Evolutionary conservation across 1,284 basidiomycete species (phyloP).

Genomic region (Sanghuangporus weigelae): DNA sequence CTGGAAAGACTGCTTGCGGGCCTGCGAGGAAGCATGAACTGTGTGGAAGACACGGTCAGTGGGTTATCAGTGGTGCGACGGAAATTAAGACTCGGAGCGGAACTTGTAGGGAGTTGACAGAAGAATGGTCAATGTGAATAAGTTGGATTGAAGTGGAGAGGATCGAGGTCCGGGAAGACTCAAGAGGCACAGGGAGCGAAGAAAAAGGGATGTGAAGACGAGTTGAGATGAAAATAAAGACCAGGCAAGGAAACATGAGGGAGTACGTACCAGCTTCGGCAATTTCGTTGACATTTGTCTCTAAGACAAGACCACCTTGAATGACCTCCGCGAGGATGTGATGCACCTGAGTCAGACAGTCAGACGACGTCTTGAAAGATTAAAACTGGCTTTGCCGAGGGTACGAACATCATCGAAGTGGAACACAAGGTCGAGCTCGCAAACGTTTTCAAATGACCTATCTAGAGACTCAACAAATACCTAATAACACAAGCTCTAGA

Average conservation of each 20-base stretch:
- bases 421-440: slow-evolving; percentile 97
- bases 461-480: slow-evolving; percentile 98
- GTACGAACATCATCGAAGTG: slow-evolving; percentile 89
- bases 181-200: background rate
- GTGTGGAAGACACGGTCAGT: slow-evolving; percentile 1
- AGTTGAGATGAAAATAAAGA: background rate
- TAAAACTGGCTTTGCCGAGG: background rate
- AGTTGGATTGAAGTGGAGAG: background rate
- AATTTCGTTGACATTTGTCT: slow-evolving; percentile 95
- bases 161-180: background rate
- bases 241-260: background rate
- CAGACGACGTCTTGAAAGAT: background rate
- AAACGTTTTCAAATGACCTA: slow-evolving; percentile 96
- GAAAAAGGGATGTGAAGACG: background rate
- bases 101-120: background rate
- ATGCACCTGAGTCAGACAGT: slow-evolving; percentile 60
- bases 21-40: slow-evolving; percentile 66
- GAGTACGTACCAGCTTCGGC: slow-evolving; percentile 58
- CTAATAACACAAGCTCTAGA: slow-evolving; percentile 30
- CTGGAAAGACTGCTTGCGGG: slow-evolving; percentile 68
- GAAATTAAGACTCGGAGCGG: background rate
- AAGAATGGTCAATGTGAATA: background rate
- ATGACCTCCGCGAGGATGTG: slow-evolving; percentile 94
- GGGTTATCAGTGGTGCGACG: background rate
- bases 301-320: slow-evolving; percentile 95